Evolutionary conservation across 108 stramenopile species (phyloP).

Genomic region (Nitzschia palea): DNA sequence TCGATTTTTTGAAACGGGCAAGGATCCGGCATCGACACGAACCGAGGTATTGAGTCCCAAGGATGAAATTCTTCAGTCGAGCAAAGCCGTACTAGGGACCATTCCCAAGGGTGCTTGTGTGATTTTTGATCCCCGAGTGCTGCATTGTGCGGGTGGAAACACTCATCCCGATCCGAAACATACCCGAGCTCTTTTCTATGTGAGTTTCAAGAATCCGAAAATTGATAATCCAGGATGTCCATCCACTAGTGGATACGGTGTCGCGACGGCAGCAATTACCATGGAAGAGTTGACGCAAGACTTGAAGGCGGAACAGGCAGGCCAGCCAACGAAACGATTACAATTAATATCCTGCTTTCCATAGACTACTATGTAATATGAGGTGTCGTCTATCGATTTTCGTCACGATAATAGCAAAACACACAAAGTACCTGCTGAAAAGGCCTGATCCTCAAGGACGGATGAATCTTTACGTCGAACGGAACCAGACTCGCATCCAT

Average conservation of each 20-base stretch:
- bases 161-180: conserved; percentile 19
- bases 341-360: conserved; percentile 6
- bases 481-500: no score
- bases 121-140: conserved; percentile 74
- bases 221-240: conserved; percentile 54
- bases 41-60: conserved; percentile 39
- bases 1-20: conserved; percentile 43
- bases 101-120: conserved; percentile 74
- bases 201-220: conserved; percentile 63
- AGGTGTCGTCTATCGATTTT: no score
- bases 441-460: no score
- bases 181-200: conserved; percentile 75
- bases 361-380: background rate
- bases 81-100: conserved; percentile 52
- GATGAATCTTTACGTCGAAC: no score
- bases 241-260: conserved; percentile 28
- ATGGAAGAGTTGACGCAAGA: conserved; percentile 17
- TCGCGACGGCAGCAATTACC: conserved; percentile 15
- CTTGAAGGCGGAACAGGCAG: background rate
- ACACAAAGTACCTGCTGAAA: no score
- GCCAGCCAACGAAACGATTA: background rate
- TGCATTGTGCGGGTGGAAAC: conserved; percentile 83
- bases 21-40: background rate
- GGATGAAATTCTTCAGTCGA: conserved; percentile 52
- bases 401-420: no score